Evolutionary conservation across 495 filamentous ascomycete species (phyloP), one percentile per base, ranked within the genome.

Genomic region (Penicillium atrosanguineum): DNA sequence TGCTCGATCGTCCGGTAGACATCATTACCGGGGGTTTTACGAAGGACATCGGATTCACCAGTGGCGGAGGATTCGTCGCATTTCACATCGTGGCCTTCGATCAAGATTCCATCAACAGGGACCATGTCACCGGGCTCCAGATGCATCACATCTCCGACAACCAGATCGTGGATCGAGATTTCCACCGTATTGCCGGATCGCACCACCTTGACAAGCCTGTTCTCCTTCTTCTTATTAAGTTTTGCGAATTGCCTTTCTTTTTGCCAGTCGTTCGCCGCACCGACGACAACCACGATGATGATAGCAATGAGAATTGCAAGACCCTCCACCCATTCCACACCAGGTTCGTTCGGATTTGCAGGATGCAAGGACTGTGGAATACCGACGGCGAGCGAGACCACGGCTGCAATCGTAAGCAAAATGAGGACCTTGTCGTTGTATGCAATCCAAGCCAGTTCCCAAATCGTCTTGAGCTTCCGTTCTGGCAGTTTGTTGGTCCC

Each of bases 71-170:
- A 90, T 73, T 91, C 88, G 59, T 92, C 88, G 50, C 88, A 92
- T 59, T 87, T 90, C 41, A 92, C 73, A 56, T 87, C 81, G 63
- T 87, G 87, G 6, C 88, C 86, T 18, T 83, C 76, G 36, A 91
- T 88, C 51, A 87, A 82, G 36, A 92, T 79, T 9, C 88, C 88
- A 60, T 92, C 88, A 1, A 89, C 88, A 0, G 88, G 88, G 40
- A 96, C 80, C 63, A 96, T 78, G 62, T 97, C 91, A 52, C 92
- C 92, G n/a, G 90, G 86, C 65, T 95, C 89, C 25, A 96, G 68
- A 56, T 87, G 81, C 55, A 95, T 78, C 18, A 97, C 79, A 63
- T 96, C 92, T 36, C 92, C 92, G 16, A 88, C 91, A 6, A 91
- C 75, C 31, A 97, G 68, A 57, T 95, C 88, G 62, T 87, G 82